Percentiles rank a stretch among this genome's conserved stretches.
These are phyloP conservation scores for Claviceps sp. DNA, from an alignment of 2,329 filamentous ascomycete genomes.

Conservation along the genomic window DNA sequence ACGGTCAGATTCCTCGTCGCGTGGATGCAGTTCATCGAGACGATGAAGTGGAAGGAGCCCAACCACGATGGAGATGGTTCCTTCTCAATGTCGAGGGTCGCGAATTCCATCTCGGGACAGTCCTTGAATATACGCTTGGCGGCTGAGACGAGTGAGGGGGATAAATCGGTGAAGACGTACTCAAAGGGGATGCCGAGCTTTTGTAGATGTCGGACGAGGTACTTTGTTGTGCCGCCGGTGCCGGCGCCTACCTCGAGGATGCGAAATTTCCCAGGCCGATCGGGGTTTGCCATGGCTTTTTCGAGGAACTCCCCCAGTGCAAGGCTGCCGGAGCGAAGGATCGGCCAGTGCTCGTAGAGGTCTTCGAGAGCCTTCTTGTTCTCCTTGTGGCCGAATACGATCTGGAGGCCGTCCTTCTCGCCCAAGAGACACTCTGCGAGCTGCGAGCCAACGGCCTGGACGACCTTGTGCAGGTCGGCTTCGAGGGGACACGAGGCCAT, in stretches of 20 bases:
- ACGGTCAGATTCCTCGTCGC: conserved; percentile 14
- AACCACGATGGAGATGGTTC: conserved; percentile 6
- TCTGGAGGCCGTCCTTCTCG: neutral
- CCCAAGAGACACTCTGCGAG: neutral
- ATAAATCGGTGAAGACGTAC: conserved; percentile 29
- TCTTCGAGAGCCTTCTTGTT: neutral
- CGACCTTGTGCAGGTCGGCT: neutral
- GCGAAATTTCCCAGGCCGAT: neutral
- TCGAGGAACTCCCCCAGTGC: neutral
- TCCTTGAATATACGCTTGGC: conserved; percentile 5
- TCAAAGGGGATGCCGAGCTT: conserved; percentile 18
- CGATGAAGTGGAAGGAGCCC: conserved; percentile 16
- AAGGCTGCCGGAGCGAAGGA: neutral
- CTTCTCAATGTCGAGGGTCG: conserved; percentile 8
- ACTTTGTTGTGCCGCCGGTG: conserved; percentile 21
- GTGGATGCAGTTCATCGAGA: conserved; percentile 23
- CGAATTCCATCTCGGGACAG: conserved; percentile 7
- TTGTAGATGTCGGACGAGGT: conserved; percentile 16
- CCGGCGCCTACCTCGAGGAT: conserved; percentile 13
- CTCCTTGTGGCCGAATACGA: neutral
- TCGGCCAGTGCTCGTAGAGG: conserved; percentile 1
- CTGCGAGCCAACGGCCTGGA: neutral
- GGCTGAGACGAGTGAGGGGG: conserved; percentile 8
- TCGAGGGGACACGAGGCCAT: neutral
- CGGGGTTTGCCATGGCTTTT: neutral